Conservation (phyloP, 176 grass and related monocot genomes). For the Chloris gayana region DNA sequence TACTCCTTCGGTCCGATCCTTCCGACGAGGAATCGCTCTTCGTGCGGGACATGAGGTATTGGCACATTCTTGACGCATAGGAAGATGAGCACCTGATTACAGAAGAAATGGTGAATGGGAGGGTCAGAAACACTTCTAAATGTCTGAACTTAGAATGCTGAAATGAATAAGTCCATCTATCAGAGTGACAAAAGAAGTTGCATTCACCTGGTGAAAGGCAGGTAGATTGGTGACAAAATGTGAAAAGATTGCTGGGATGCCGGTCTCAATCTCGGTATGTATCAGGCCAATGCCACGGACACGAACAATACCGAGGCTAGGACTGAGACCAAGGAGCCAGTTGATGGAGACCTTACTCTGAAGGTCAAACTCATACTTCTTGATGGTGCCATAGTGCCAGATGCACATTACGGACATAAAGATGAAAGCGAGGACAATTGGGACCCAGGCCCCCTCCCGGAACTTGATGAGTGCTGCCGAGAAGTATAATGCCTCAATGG, state of each 20-base stretch:
- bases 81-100: slow-evolving; percentile 82
- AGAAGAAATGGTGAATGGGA: neutral
- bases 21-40: slow-evolving; percentile 84
- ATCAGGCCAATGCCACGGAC: slow-evolving; percentile 93
- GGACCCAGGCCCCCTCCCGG: slow-evolving; percentile 91
- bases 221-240: slow-evolving; percentile 98
- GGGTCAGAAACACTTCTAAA: slow-evolving; percentile 16
- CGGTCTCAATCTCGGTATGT: slow-evolving; percentile 80
- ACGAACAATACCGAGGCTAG: slow-evolving; percentile 73
- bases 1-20: slow-evolving; percentile 89
- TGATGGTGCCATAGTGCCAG: slow-evolving; percentile 95
- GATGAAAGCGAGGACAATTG: slow-evolving; percentile 65
- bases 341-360: slow-evolving; percentile 95
- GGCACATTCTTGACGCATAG: slow-evolving; percentile 91
- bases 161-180: neutral
- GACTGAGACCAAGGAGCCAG: slow-evolving; percentile 90
- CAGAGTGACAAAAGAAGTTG: neutral
- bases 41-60: slow-evolving; percentile 62
- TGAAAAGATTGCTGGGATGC: slow-evolving; percentile 92
- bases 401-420: slow-evolving; percentile 92
- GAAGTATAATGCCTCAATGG: slow-evolving; percentile 94
- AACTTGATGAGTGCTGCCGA: slow-evolving; percentile 94
- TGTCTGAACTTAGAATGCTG: slow-evolving; percentile 29
- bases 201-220: slow-evolving; percentile 87
- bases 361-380: slow-evolving; percentile 90